Percentiles rank a stretch among this genome's conserved stretches.
Evolutionary conservation across 2,329 filamentous ascomycete species (phyloP).

Genomic region (Aspergillus cejpii): DNA sequence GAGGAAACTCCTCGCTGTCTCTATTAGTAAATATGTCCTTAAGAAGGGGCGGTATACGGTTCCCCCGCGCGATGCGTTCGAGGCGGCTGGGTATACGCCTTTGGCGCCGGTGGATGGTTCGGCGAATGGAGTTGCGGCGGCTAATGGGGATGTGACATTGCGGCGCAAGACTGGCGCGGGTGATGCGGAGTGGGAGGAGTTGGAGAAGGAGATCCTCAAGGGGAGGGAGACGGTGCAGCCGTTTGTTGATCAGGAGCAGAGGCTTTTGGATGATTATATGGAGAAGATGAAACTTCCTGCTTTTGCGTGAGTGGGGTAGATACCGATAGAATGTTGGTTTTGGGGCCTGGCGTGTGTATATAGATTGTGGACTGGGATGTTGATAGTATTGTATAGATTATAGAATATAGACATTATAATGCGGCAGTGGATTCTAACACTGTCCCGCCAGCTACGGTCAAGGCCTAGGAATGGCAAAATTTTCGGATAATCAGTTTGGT

Average conservation of each 20-base stretch:
- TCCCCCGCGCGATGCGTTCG: constrained; percentile 66
- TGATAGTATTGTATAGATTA: no score
- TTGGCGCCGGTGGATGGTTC: constrained; percentile 24
- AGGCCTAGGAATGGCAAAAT: no score
- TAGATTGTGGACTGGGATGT: no score
- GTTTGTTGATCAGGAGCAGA: constrained; percentile 16
- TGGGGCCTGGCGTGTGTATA: no score
- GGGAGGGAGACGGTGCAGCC: constrained; percentile 47
- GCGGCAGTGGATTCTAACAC: no score
- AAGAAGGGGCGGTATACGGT: constrained; percentile 74
- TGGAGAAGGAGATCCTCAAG: constrained; percentile 49
- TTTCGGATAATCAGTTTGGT: no score
- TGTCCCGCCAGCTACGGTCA: no score
- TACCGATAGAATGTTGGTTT: no score
- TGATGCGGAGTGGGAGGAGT: constrained; percentile 50
- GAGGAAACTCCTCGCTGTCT: constrained; percentile 61
- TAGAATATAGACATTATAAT: no score
- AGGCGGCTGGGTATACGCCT: constrained; percentile 65
- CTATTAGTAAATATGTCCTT: constrained; percentile 69
- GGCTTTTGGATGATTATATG: constrained; percentile 13
- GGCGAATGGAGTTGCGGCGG: constrained; percentile 10
- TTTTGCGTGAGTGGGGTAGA: constrained; percentile 6
- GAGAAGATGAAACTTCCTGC: constrained; percentile 13
- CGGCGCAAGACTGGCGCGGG: constrained; percentile 8
- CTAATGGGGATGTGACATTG: no score